Evolutionary conservation across 2,329 filamentous ascomycete genomes (phyloP).

Genomic region (Colletotrichum eleusines): DNA sequence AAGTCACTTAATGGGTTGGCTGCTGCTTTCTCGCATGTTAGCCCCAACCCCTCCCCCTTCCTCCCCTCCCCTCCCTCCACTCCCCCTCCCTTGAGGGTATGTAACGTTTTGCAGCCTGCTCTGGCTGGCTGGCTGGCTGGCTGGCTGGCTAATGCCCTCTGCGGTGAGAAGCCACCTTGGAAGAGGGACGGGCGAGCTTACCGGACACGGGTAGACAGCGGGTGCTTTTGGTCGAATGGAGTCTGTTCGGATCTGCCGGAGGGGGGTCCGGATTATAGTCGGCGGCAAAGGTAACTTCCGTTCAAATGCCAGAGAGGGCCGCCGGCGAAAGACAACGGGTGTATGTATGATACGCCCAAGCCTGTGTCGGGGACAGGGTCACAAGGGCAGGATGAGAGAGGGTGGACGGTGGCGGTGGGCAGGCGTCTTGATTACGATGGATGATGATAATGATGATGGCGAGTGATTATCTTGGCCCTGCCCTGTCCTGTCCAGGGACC

Average conservation of each 20-base stretch:
- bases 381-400: conserved; percentile 25
- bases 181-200: conserved; percentile 7
- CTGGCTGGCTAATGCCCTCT: conserved; percentile 9
- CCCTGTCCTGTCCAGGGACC: not conserved
- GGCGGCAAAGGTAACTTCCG: conserved; percentile 29
- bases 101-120: conserved; percentile 2
- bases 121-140: not conserved
- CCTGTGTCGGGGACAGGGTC: conserved; percentile 25
- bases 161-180: not conserved
- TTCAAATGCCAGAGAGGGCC: conserved; percentile 5
- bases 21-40: not conserved
- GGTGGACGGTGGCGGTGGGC: conserved; percentile 11
- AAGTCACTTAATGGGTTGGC: conserved; percentile 2
- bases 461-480: conserved; percentile 1
- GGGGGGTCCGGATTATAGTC: conserved; percentile 21
- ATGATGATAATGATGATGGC: conserved; percentile 3
- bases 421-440: conserved; percentile 1
- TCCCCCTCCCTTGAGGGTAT: not conserved
- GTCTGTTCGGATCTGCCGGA: conserved; percentile 33
- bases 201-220: conserved; percentile 24
- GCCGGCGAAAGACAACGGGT: conserved; percentile 16
- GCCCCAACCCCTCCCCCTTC: no score
- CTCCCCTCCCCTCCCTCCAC: not conserved
- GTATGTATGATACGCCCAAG: conserved; percentile 24
- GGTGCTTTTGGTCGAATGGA: conserved; percentile 19